Conservation (phyloP, 2,329 filamentous ascomycete species). For the Ceratocystis lukuohia region DNA sequence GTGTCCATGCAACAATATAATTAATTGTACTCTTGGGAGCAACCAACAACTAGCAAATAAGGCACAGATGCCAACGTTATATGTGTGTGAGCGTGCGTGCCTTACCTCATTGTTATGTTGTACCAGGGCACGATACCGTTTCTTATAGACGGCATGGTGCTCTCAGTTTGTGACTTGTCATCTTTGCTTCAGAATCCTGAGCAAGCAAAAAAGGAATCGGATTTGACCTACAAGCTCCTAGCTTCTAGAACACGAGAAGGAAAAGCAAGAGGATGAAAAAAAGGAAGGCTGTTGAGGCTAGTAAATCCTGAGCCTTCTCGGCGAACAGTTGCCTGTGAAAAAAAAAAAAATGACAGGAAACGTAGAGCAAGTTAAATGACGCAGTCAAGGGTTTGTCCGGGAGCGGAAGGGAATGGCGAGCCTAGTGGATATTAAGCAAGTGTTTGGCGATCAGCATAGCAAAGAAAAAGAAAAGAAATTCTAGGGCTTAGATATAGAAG, state of each 20-base stretch:
- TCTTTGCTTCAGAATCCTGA: conserved; percentile 1
- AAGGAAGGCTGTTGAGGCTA: background rate
- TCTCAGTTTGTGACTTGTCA: conserved; percentile 1
- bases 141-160: background rate
- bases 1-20: too few species aligned
- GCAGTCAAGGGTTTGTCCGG: background rate
- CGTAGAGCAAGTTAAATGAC: too few species aligned
- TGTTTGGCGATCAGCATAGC: too few species aligned
- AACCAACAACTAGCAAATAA: too few species aligned
- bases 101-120: background rate
- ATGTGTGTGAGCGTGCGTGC: too few species aligned
- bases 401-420: background rate
- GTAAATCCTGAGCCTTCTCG: background rate
- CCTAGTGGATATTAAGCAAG: background rate
- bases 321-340: background rate
- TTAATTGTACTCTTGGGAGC: too few species aligned
- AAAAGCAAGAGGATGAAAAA: background rate
- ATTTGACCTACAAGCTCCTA: background rate
- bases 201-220: background rate
- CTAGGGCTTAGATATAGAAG: too few species aligned
- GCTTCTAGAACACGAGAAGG: background rate
- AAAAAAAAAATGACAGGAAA: background rate
- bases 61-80: too few species aligned
- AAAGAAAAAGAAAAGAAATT: too few species aligned
- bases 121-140: background rate